Evolutionary conservation across 805 yeast genomes (phyloP), one percentile per base, ranked within the genome.

Genomic region (Teunomyces panamensis): DNA sequence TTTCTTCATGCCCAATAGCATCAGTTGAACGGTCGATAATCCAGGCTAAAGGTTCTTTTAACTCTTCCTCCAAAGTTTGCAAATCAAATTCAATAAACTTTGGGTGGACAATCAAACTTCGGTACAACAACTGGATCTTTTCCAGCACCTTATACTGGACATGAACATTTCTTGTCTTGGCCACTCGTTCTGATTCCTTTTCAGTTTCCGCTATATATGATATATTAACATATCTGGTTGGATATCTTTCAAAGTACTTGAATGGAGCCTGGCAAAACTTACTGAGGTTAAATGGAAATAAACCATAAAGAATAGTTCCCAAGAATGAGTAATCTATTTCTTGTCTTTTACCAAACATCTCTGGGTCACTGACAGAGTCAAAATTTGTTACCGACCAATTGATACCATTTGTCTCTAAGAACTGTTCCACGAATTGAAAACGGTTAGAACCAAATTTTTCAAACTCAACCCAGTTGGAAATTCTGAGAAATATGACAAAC

Each of bases 261-360:
- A 58, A 49, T 4, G 87, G 81, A 37, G 64, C 59, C 16, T 69
- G 64, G 14, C 74, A 52, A 54, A 78, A 82, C 5, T 58, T 53
- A 20, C 73, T 54, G 4, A 81, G 62, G 50, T 78, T 78, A 17
- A 71, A 58, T 0, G 88, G 87, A 49, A 73, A 83, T 9, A 83
- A 58, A 0, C 85, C 87, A 52, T 84, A 84, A 1, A 83, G 56
- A 24, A 80, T 61, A 1, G 80, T 73, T 45, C 72, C 73, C n/a
- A 80, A 57, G 39, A 73, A 64, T 43, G 59, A 61, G 28, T 33
- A 34, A 28, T 48, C 50, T 5, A 44, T 33, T 11, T 24, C 44
- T 24, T 17, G 46, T 34, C 29, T 35, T n/a, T 39, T 30, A 2
- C 9, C 44, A 43, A 46, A 43, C 48, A 39, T 45, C 36, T 8